A percentile compares a stretch with the other conserved stretches of the same genome.
Evolutionary conservation across 164 flowering plant genomes (phyloP).

Genomic region (Pachysandra terminalis): DNA sequence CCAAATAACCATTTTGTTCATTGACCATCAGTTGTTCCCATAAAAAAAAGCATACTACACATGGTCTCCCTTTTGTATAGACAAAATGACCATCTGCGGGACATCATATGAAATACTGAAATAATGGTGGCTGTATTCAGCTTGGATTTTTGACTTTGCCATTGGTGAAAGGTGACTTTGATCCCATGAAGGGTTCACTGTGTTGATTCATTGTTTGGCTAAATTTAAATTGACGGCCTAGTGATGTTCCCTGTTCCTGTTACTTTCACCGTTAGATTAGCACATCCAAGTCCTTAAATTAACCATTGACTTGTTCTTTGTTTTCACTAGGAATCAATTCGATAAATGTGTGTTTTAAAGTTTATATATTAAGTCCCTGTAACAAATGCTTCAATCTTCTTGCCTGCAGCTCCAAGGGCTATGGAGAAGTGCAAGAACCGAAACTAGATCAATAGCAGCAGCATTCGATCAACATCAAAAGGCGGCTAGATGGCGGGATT

Average conservation of each 20-base stretch:
- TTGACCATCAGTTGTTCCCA: not conserved
- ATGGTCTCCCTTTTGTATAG: not conserved
- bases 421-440: conserved; percentile 62
- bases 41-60: too few species aligned
- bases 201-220: too few species aligned
- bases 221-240: too few species aligned
- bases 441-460: conserved; percentile 24
- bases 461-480: conserved; percentile 5
- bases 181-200: too few species aligned
- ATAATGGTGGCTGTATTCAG: conserved; percentile 11
- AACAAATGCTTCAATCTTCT: not conserved
- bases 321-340: too few species aligned
- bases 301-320: too few species aligned
- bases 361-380: not conserved
- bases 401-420: conserved; percentile 64
- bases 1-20: not conserved
- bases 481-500: conserved; percentile 1
- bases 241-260: too few species aligned
- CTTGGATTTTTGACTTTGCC: too few species aligned
- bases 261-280: not conserved
- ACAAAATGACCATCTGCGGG: not conserved
- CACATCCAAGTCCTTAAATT: too few species aligned
- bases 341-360: too few species aligned
- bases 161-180: too few species aligned
- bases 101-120: conserved; percentile 18